Percentiles rank a stretch among this genome's conserved stretches.
Evolutionary conservation across 331 rosid genomes (phyloP).

Genomic region (Ulmus americana): DNA sequence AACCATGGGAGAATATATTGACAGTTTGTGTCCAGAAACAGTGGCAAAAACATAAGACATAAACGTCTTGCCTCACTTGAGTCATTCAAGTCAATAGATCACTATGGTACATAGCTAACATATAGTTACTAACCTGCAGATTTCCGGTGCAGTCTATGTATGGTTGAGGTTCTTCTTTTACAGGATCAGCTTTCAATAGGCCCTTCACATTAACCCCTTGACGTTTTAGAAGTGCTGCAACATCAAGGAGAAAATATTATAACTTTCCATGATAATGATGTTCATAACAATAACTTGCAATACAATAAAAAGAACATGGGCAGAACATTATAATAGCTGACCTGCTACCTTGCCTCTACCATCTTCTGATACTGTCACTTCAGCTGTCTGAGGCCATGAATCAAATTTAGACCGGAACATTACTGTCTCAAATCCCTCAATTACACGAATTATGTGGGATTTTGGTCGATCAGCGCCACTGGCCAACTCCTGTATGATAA

Average conservation of each 20-base stretch:
- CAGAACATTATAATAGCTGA: conserved; percentile 37
- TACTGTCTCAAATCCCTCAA: conserved; percentile 95
- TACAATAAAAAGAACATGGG: conserved; percentile 14
- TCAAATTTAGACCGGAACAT: conserved; percentile 85
- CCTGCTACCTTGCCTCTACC: conserved; percentile 99
- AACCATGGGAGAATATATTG: not conserved
- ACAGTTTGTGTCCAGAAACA: not conserved
- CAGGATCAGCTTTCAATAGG: conserved; percentile 80
- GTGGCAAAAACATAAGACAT: not conserved
- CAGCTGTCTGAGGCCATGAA: conserved; percentile 72
- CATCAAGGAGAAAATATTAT: conserved; percentile 26
- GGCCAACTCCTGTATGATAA: conserved; percentile 57
- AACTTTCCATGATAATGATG: conserved; percentile 8
- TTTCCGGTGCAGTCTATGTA: conserved; percentile 95
- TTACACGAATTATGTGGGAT: conserved; percentile 72
- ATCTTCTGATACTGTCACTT: conserved; percentile 71
- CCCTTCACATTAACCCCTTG: conserved; percentile 99
- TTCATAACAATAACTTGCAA: conserved; percentile 11
- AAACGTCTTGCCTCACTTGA: not conserved
- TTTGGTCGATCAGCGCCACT: conserved; percentile 44
- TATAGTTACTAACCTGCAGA: conserved; percentile 60
- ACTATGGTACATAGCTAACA: conserved; percentile 19
- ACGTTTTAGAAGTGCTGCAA: conserved; percentile 87
- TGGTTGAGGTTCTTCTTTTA: conserved; percentile 92
- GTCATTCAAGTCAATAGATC: conserved; percentile 5